These are phyloP conservation scores for Dendrocalamus sinicus DNA, from an alignment of 176 grass and related monocot species.

Conservation along the genomic window DNA sequence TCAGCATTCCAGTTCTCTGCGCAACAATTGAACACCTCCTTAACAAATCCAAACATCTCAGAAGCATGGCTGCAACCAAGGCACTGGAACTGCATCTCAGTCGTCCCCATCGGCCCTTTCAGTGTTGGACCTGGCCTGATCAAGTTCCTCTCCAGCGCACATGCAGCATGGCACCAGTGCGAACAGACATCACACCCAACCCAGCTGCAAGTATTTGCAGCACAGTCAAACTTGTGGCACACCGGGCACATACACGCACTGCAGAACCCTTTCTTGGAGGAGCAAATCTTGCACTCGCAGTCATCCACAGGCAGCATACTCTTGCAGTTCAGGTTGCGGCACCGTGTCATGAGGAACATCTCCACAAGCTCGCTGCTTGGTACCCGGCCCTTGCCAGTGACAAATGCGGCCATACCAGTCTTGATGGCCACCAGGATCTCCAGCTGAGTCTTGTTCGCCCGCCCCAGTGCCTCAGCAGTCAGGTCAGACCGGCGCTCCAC, in stretches of 20 bases:
- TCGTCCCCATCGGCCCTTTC: constrained; percentile 75
- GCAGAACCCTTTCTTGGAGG: constrained; percentile 89
- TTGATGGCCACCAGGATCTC: constrained; percentile 92
- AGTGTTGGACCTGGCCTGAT: constrained; percentile 81
- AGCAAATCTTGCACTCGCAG: constrained; percentile 92
- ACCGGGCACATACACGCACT: constrained; percentile 85
- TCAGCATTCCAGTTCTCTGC: constrained; percentile 74
- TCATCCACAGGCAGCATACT: constrained; percentile 76
- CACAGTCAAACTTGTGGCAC: constrained; percentile 92
- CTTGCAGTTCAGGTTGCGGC: constrained; percentile 89
- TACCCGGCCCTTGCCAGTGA: constrained; percentile 65
- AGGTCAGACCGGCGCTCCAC: constrained; percentile 79
- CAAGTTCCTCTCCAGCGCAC: constrained; percentile 77
- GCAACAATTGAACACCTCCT: constrained; percentile 92
- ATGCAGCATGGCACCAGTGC: constrained; percentile 95
- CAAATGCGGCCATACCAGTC: constrained; percentile 61
- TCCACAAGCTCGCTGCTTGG: constrained; percentile 78
- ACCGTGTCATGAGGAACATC: constrained; percentile 78
- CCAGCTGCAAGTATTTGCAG: constrained; percentile 93
- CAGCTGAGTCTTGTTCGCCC: constrained; percentile 74
- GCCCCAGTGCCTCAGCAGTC: constrained; percentile 58
- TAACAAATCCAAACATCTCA: constrained; percentile 99
- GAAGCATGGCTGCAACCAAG: constrained; percentile 86
- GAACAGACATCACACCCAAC: constrained; percentile 93
- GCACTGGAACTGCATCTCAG: constrained; percentile 99